Base-by-base conservation (phyloP, 345 rosid species). In the Mallotus nudiflorus region DNA sequence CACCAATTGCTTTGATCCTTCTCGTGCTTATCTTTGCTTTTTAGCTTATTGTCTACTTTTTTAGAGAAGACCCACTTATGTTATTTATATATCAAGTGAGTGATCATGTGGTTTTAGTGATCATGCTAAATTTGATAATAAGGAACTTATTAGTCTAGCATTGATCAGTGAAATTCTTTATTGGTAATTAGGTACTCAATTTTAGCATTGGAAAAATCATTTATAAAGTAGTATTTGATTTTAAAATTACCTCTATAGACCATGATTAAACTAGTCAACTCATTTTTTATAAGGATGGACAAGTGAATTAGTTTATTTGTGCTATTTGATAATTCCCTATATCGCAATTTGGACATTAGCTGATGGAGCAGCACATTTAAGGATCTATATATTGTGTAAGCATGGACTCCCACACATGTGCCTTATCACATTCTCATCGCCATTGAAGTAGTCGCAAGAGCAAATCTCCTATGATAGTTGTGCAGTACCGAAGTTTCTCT, bases 121-220 rank as follows among this genome's bases (percentile, higher is more conserved):
- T 86, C 19, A 83, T 83, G 84, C 20, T 81, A 16, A 68, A 73
- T n/a, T n/a, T n/a, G n/a, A n/a, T n/a, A n/a, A n/a, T n/a, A 69
- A 46, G 9, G 31, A 35, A 35, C 29, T 35, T 29, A 44, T 2
- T 28, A 57, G 44, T 51, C 51, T 40, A 22, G 31, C 51, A 56
- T 60, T 82, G 55, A 76, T 65, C 59, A 25, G 46, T 71, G 51
- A 29, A 29, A 24, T 69, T 65, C 53, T 62, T 65, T 48, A 16
- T 76, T 68, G 75, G 69, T 79, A 52, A 69, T 65, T 82, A 91
- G 99, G 97, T 90, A 42, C 77, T 88, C 82, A 95, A 95, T 82
- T 95, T 95, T 81, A 91, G 99, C 89, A 95, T 97, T n/a, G 99
- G 99, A 50, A 87, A 97, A 80, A 65, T 81, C 57, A 89, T 95